Conservation (phyloP, 805 yeast species). For the Cyberlindnera galapagoensis region DNA sequence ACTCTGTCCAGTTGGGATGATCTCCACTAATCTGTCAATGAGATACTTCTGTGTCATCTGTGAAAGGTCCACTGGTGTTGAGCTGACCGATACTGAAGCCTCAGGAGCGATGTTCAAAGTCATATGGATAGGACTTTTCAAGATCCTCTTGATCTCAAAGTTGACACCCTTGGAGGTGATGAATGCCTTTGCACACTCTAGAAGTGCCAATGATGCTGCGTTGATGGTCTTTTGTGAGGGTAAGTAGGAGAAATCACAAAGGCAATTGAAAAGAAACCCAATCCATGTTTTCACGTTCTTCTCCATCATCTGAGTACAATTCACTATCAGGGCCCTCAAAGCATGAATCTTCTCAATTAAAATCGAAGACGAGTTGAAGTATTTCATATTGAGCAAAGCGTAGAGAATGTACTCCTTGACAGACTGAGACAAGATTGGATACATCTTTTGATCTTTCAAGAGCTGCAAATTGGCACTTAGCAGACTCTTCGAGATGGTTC, state of each 20-base stretch:
- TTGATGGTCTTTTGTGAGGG: constrained; percentile 8
- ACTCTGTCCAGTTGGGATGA: constrained; percentile 2
- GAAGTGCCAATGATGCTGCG: constrained; percentile 5
- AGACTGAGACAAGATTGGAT: constrained; percentile 4
- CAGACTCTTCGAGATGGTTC: constrained; percentile 17
- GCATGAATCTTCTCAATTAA: constrained; percentile 18
- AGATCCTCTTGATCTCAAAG: constrained; percentile 12
- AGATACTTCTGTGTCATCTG: constrained; percentile 8
- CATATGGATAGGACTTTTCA: constrained; percentile 6
- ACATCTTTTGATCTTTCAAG: constrained; percentile 18
- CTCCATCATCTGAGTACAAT: constrained; percentile 22
- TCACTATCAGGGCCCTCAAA: constrained; percentile 14
- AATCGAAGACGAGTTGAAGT: constrained; percentile 17
- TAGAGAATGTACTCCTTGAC: constrained; percentile 17
- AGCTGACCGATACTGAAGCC: constrained; percentile 3
- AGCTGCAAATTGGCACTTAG: constrained; percentile 22
- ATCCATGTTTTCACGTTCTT: constrained; percentile 23
- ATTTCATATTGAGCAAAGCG: constrained; percentile 19
- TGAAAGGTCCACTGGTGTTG: constrained; percentile 10
- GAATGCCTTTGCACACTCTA: constrained; percentile 16
- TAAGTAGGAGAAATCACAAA: constrained; percentile 15
- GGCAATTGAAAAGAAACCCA: constrained; percentile 12
- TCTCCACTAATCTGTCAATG: constrained; percentile 3
- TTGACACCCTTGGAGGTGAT: constrained; percentile 14
- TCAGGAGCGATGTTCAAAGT: constrained; percentile 8